Conservation (phyloP, 2,329 filamentous ascomycete species). For the Chalara sp. region DNA sequence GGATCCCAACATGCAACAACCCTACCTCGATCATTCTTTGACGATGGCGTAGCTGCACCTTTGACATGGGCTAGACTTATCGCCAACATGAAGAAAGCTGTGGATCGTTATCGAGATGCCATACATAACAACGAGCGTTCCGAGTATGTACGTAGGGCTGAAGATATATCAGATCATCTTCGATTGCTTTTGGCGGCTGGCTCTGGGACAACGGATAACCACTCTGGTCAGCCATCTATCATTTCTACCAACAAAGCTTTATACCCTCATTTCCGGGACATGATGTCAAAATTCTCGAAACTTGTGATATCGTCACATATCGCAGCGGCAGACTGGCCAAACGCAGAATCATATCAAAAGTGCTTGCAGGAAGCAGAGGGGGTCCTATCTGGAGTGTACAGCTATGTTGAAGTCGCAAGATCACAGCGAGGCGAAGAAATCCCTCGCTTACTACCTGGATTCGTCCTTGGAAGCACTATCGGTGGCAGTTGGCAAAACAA, state of each 20-base stretch:
- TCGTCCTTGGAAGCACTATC: conserved; percentile 75
- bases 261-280: conserved; percentile 95
- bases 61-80: conserved; percentile 87
- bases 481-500: conserved; percentile 87
- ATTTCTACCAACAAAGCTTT: conserved; percentile 97
- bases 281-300: conserved; percentile 99
- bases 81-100: conserved; percentile 84
- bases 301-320: conserved; percentile 97
- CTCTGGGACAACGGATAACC: conserved; percentile 95
- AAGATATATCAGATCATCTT: conserved; percentile 96
- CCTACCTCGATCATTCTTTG: conserved; percentile 80
- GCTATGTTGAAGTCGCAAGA: conserved; percentile 90
- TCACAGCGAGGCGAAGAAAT: conserved; percentile 92
- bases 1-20: conserved; percentile 35
- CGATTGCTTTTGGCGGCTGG: conserved; percentile 89
- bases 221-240: conserved; percentile 97
- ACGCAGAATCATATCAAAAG: conserved; percentile 88
- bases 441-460: conserved; percentile 85
- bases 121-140: conserved; percentile 76
- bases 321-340: conserved; percentile 91
- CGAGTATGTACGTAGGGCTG: conserved; percentile 89
- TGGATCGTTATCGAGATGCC: conserved; percentile 86
- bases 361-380: conserved; percentile 97
- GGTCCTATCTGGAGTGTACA: conserved; percentile 87
- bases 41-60: conserved; percentile 73